phyloP scores from a whole-genome alignment of 805 yeast species.

The Schwanniomyces vanrijiae region DNA sequence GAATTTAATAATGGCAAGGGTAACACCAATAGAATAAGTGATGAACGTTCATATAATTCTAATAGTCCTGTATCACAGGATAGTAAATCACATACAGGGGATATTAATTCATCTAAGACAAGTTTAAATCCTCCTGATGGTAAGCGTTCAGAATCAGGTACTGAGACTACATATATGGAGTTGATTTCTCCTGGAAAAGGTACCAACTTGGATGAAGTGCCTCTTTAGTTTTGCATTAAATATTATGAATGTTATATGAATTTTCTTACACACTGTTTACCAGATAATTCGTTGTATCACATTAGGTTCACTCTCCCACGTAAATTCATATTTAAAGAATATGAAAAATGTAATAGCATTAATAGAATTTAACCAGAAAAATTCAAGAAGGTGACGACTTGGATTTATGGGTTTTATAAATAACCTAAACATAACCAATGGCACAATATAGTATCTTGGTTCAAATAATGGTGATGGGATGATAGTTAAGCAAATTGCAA shows the following conservation, averaged over 20 bases:
- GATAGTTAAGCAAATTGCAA: slow-evolving; percentile 58
- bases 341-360: slow-evolving; percentile 53
- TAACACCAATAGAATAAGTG: not conserved
- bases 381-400: slow-evolving; percentile 51
- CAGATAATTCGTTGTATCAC: slow-evolving; percentile 81
- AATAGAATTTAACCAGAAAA: slow-evolving; percentile 58
- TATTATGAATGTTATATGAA: not conserved
- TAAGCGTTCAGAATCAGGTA: not conserved
- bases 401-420: slow-evolving; percentile 24
- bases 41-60: not conserved
- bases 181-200: not conserved
- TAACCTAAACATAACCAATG: slow-evolving; percentile 73
- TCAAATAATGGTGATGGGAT: slow-evolving; percentile 92
- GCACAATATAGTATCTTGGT: slow-evolving; percentile 88
- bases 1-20: not conserved
- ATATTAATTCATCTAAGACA: not conserved
- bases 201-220: not conserved
- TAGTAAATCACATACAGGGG: not conserved
- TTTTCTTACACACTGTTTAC: slow-evolving; percentile 39
- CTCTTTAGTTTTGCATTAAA: not conserved
- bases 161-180: not conserved
- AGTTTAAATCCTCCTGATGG: not conserved
- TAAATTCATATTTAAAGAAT: slow-evolving; percentile 62
- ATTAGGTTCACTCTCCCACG: slow-evolving; percentile 63
- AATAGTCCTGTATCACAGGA: not conserved